These are phyloP conservation scores for Rhododendron mucronatum DNA, from an alignment of 148 eudicot species.

Conservation along the genomic window DNA sequence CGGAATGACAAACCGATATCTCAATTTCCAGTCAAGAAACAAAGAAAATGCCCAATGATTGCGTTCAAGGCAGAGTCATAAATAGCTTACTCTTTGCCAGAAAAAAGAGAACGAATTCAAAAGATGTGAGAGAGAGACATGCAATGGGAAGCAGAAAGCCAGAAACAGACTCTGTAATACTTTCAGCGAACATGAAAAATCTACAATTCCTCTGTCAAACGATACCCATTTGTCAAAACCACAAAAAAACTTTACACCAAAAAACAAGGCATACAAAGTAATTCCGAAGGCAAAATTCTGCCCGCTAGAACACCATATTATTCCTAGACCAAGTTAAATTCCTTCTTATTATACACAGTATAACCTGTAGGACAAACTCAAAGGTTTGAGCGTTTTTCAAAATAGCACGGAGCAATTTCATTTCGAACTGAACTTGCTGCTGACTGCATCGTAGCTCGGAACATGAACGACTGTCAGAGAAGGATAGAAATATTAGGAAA, in stretches of 20 bases:
- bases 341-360: conserved; percentile 7
- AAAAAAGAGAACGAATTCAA: no score
- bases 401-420: conserved; percentile 14
- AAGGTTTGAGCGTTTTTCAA: not conserved
- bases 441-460: conserved; percentile 64
- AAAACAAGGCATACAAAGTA: conserved; percentile 8
- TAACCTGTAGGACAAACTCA: conserved; percentile 1
- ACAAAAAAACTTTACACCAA: not conserved
- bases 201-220: not conserved
- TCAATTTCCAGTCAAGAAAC: not conserved
- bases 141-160: not conserved
- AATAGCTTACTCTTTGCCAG: not conserved
- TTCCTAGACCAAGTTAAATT: not conserved
- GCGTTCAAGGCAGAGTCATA: not conserved
- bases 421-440: conserved; percentile 38
- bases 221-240: not conserved
- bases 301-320: not conserved
- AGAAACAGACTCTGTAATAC: not conserved
- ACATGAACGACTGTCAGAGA: conserved; percentile 49
- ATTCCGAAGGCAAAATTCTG: not conserved
- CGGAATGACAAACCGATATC: not conserved
- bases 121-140: not conserved
- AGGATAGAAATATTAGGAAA: conserved; percentile 1
- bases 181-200: not conserved
- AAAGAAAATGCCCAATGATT: not conserved